Conservation (phyloP, 2,329 filamentous ascomycete genomes). For the Coleophoma crateriformis region DNA sequence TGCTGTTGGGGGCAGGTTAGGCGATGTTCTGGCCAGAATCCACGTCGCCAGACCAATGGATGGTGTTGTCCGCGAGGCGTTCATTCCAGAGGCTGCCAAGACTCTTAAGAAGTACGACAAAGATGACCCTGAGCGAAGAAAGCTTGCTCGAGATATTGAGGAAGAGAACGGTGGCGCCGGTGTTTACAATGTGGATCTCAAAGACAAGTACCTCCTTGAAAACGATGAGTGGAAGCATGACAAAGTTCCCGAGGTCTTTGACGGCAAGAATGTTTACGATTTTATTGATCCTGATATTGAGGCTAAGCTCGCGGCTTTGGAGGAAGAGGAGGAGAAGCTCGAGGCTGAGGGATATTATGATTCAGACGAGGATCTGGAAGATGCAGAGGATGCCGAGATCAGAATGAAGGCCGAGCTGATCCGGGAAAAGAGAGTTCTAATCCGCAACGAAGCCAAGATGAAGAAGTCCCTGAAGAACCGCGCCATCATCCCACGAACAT, state of each 20-base stretch:
- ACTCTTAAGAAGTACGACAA: slow-evolving; percentile 84
- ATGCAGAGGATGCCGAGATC: slow-evolving; percentile 82
- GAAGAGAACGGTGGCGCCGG: slow-evolving; percentile 90
- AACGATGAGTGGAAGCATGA: slow-evolving; percentile 95
- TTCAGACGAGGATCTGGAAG: slow-evolving; percentile 72
- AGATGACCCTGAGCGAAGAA: slow-evolving; percentile 76
- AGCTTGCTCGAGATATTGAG: slow-evolving; percentile 80
- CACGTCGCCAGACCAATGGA: slow-evolving; percentile 94
- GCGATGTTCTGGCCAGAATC: slow-evolving; percentile 87
- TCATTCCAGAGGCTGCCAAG: slow-evolving; percentile 82
- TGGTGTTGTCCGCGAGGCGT: slow-evolving; percentile 71
- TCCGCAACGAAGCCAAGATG: slow-evolving; percentile 92
- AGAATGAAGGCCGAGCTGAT: slow-evolving; percentile 91
- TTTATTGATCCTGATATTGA: slow-evolving; percentile 97
- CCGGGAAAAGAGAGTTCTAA: slow-evolving; percentile 86
- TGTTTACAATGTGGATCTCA: slow-evolving; percentile 91
- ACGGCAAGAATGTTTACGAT: slow-evolving; percentile 97
- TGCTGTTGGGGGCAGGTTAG: slow-evolving; percentile 72
- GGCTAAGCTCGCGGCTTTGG: slow-evolving; percentile 80
- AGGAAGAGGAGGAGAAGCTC: slow-evolving; percentile 91
- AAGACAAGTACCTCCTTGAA: slow-evolving; percentile 80
- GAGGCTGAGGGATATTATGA: slow-evolving; percentile 93
- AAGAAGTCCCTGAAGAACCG: slow-evolving; percentile 97
- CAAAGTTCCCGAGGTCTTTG: slow-evolving; percentile 86
- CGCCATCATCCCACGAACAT: slow-evolving; percentile 82